These are phyloP conservation scores for Turritis glabra DNA, from an alignment of 345 rosid genomes.

Conservation along the genomic window DNA sequence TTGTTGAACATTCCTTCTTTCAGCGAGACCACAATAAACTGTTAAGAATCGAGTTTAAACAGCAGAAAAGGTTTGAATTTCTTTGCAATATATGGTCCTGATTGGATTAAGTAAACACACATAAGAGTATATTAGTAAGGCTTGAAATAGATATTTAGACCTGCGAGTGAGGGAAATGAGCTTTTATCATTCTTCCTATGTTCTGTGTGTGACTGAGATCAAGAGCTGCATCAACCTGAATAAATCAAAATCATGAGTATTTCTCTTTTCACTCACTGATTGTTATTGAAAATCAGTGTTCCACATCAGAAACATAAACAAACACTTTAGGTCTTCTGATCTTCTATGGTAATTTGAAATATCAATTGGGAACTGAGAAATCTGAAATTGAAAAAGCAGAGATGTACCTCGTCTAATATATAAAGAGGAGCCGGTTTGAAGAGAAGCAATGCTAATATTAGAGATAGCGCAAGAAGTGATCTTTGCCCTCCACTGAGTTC, in stretches of 20 bases:
- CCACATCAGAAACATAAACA: neutral
- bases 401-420: conserved; percentile 86
- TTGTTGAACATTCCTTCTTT: conserved; percentile 99
- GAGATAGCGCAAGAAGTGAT: conserved; percentile 87
- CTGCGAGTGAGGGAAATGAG: conserved; percentile 70
- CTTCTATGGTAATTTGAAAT: neutral
- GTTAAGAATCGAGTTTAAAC: conserved; percentile 20
- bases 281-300: neutral
- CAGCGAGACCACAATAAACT: conserved; percentile 95
- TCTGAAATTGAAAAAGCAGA: neutral
- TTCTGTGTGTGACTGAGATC: conserved; percentile 98
- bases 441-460: conserved; percentile 91
- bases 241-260: conserved; percentile 11
- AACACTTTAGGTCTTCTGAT: neutral
- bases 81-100: too few relatives aligned
- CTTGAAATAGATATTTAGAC: conserved; percentile 39
- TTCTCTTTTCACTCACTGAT: neutral
- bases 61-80: conserved; percentile 5
- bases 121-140: neutral
- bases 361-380: conserved; percentile 11
- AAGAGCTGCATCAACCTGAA: conserved; percentile 93
- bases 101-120: conserved; percentile 1
- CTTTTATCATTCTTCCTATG: conserved; percentile 93
- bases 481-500: conserved; percentile 98
- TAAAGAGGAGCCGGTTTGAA: conserved; percentile 99